phyloP scores from a whole-genome alignment of 805 yeast genomes.

The Wickerhamiella occidentalis region DNA sequence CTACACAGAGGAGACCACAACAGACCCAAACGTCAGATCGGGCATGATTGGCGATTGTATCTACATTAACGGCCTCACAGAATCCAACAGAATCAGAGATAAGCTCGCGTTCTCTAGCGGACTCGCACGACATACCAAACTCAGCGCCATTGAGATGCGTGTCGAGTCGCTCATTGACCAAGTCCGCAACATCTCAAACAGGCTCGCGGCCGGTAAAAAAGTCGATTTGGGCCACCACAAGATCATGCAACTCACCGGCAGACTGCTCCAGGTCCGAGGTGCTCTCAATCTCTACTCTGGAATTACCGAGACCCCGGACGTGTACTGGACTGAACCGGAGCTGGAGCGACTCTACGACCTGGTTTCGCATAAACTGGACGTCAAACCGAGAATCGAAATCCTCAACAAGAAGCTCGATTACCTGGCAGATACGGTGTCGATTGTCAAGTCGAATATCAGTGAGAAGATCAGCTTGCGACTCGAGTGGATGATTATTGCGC shows the following conservation, averaged over 20 bases:
- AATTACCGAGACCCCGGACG: conserved; percentile 81
- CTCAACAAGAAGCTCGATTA: conserved; percentile 79
- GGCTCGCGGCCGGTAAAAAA: conserved; percentile 47
- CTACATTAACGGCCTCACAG: conserved; percentile 42
- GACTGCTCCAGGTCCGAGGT: conserved; percentile 64
- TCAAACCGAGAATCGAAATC: conserved; percentile 63
- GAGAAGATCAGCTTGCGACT: conserved; percentile 65
- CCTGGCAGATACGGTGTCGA: conserved; percentile 78
- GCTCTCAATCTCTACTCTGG: conserved; percentile 77
- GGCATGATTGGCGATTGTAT: conserved; percentile 59
- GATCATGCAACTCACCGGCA: conserved; percentile 58
- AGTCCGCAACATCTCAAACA: conserved; percentile 54
- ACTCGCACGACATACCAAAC: conserved; percentile 70
- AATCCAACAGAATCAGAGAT: conserved; percentile 46
- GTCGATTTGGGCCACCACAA: conserved; percentile 39
- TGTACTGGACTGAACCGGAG: conserved; percentile 86
- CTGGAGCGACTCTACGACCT: conserved; percentile 63
- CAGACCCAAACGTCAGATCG: conserved; percentile 28
- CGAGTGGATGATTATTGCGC: conserved; percentile 78
- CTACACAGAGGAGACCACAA: conserved; percentile 38
- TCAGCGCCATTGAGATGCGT: conserved; percentile 64
- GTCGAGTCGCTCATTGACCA: conserved; percentile 55
- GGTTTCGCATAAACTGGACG: conserved; percentile 61
- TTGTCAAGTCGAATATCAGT: conserved; percentile 57
- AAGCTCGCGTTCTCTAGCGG: conserved; percentile 87